A percentile compares a stretch with the other conserved stretches of the same genome.
These are phyloP conservation scores for Tetradesmus lagerheimii DNA, from an alignment of 139 green algal genomes.

Conservation along the genomic window DNA sequence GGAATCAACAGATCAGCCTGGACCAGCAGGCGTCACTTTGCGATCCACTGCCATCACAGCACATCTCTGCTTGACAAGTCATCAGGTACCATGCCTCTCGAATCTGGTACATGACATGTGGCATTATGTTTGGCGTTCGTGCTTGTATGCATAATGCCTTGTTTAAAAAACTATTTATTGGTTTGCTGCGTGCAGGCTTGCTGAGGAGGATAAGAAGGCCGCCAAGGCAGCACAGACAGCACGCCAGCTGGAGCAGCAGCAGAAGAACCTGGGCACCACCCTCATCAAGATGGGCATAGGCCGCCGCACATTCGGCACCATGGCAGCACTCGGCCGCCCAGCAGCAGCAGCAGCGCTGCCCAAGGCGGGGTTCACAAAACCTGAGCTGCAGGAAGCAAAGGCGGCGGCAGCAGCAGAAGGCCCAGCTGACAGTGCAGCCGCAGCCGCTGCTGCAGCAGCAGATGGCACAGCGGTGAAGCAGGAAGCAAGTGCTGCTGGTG, in stretches of 20 bases:
- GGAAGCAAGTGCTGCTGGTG: neutral
- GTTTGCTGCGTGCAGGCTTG: slow-evolving; percentile 20
- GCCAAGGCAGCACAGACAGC: neutral
- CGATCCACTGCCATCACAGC: no score
- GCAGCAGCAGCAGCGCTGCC: neutral
- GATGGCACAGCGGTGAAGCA: neutral
- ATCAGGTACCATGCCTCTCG: no score
- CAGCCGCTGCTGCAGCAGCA: neutral
- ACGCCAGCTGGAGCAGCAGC: slow-evolving; percentile 25
- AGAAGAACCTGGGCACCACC: slow-evolving; percentile 14
- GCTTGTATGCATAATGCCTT: no score
- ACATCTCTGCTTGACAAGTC: no score
- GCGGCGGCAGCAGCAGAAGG: slow-evolving; percentile 10
- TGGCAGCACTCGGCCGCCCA: slow-evolving; percentile 18
- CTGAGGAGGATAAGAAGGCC: slow-evolving; percentile 28
- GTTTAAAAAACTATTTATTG: no score
- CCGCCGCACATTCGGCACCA: neutral
- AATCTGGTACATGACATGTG: no score
- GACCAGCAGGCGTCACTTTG: no score
- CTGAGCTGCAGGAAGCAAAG: slow-evolving; percentile 10
- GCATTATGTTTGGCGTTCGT: no score
- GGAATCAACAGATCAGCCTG: no score
- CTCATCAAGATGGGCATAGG: slow-evolving; percentile 43
- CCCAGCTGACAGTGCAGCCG: neutral
- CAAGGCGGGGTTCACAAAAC: slow-evolving; percentile 21